phyloP scores from a whole-genome alignment of 768 basidiomycete genomes.

The Mycena galericulata region DNA sequence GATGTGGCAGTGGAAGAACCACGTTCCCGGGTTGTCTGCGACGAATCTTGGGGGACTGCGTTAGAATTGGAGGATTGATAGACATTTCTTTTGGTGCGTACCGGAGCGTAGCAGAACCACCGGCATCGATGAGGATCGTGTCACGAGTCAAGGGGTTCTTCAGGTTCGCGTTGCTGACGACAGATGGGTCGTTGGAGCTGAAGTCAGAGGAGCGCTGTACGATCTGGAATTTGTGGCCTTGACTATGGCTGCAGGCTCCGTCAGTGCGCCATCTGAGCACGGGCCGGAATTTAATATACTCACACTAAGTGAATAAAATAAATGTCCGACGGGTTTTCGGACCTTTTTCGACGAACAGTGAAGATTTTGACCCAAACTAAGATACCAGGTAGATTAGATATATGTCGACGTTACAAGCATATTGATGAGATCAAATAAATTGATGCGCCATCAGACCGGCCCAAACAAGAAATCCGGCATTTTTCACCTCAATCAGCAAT shows the following conservation, averaged over 20 bases:
- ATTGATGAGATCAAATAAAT: too few relatives aligned
- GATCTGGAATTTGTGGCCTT: conserved; percentile 90
- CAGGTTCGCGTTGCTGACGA: conserved; percentile 84
- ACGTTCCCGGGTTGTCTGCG: conserved; percentile 93
- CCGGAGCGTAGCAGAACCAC: conserved; percentile 79
- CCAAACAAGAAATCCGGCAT: too few relatives aligned
- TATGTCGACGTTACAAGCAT: too few relatives aligned
- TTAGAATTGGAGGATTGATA: neutral
- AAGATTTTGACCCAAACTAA: too few relatives aligned
- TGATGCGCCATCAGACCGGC: too few relatives aligned
- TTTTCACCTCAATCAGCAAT: too few relatives aligned
- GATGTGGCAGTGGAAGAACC: conserved; percentile 88
- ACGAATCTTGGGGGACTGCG: conserved; percentile 52
- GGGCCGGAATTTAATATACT: conserved; percentile 39
- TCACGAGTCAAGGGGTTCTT: conserved; percentile 94
- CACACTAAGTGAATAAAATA: too few relatives aligned
- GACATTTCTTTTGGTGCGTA: neutral
- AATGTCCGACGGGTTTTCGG: too few relatives aligned
- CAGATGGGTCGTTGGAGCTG: conserved; percentile 74
- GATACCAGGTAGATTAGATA: too few relatives aligned
- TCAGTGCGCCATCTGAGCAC: neutral
- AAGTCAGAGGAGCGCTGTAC: conserved; percentile 79
- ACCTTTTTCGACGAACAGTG: too few relatives aligned
- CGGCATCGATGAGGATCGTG: conserved; percentile 81
- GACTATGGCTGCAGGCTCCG: conserved; percentile 74